A percentile compares a stretch with the other conserved stretches of the same genome.
These are phyloP conservation scores for Ophiostoma perfectum DNA, from an alignment of 2,329 filamentous ascomycete species.

Conservation along the genomic window DNA sequence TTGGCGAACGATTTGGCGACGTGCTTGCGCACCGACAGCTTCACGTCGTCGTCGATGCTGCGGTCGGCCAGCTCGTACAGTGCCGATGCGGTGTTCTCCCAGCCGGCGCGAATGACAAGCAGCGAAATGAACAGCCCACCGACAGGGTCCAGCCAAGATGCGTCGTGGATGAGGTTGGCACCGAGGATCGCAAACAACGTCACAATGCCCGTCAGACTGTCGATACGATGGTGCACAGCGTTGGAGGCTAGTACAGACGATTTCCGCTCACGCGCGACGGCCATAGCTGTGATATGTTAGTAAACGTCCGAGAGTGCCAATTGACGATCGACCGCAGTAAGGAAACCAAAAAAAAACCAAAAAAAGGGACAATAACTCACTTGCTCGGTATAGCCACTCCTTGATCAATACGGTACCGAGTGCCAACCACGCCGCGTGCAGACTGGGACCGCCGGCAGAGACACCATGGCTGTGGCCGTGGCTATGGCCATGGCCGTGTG, in stretches of 20 bases:
- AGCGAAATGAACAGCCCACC: slow-evolving; percentile 87
- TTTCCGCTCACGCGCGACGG: slow-evolving; percentile 87
- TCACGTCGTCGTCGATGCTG: slow-evolving; percentile 79
- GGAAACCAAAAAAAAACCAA: not conserved
- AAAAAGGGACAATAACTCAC: slow-evolving; percentile 51
- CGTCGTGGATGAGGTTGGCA: slow-evolving; percentile 78
- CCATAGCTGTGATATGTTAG: slow-evolving; percentile 64
- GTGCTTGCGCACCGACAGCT: slow-evolving; percentile 63
- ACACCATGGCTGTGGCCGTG: slow-evolving; percentile 55
- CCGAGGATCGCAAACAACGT: slow-evolving; percentile 84
- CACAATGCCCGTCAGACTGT: slow-evolving; percentile 91
- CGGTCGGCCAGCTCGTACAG: slow-evolving; percentile 88
- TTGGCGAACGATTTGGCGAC: slow-evolving; percentile 50
- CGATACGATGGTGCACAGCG: slow-evolving; percentile 91
- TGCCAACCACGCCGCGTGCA: slow-evolving; percentile 93
- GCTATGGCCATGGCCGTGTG: slow-evolving; percentile 55
- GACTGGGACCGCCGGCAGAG: slow-evolving; percentile 58
- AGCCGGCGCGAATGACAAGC: slow-evolving; percentile 87
- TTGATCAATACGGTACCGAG: slow-evolving; percentile 85
- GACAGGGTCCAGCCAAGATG: slow-evolving; percentile 89
- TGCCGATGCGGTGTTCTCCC: slow-evolving; percentile 74
- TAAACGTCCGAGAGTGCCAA: not conserved
- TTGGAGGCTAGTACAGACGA: slow-evolving; percentile 95
- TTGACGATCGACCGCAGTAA: too few relatives aligned
- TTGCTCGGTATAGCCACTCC: slow-evolving; percentile 95